Conservation (phyloP, 805 yeast genomes). For the Yarrowia alimentaria region DNA sequence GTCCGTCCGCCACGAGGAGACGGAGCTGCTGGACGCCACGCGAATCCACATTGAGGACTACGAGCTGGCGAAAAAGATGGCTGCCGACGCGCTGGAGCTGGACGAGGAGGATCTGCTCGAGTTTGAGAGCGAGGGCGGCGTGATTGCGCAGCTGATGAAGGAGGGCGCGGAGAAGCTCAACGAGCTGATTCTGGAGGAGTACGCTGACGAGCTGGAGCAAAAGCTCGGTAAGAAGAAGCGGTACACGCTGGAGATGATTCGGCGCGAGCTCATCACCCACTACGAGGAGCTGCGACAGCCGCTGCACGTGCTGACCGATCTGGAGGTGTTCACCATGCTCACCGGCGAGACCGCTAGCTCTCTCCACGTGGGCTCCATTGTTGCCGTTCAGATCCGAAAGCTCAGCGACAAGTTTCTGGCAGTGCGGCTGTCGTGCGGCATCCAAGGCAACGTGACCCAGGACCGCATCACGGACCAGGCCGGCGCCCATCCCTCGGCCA, state of each 20-base stretch:
- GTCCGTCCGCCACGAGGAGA: slow-evolving; percentile 49
- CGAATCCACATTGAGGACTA: slow-evolving; percentile 98
- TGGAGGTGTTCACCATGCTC: slow-evolving; percentile 80
- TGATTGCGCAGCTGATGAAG: slow-evolving; percentile 68
- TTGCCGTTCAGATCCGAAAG: slow-evolving; percentile 74
- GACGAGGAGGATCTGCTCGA: slow-evolving; percentile 91
- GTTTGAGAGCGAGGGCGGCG: slow-evolving; percentile 76
- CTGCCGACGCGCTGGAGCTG: slow-evolving; percentile 93
- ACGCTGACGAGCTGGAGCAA: slow-evolving; percentile 82
- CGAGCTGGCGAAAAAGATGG: slow-evolving; percentile 93
- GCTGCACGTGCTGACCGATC: slow-evolving; percentile 60
- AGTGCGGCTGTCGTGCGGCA: slow-evolving; percentile 54
- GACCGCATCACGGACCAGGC: slow-evolving; percentile 41
- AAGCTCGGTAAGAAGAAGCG: slow-evolving; percentile 59
- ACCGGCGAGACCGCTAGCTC: slow-evolving; percentile 81
- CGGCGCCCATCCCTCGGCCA: slow-evolving; percentile 34
- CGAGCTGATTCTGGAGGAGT: slow-evolving; percentile 83
- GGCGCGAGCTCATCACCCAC: slow-evolving; percentile 81
- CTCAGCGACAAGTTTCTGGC: slow-evolving; percentile 46
- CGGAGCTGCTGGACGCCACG: slow-evolving; percentile 87
- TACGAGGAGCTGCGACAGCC: slow-evolving; percentile 81
- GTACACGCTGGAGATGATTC: slow-evolving; percentile 77
- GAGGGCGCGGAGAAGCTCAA: slow-evolving; percentile 75
- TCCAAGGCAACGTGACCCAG: slow-evolving; percentile 53
- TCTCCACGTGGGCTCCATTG: slow-evolving; percentile 64